Evolutionary conservation across 768 basidiomycete species (phyloP).

Genomic region (Mycena haematopus): DNA sequence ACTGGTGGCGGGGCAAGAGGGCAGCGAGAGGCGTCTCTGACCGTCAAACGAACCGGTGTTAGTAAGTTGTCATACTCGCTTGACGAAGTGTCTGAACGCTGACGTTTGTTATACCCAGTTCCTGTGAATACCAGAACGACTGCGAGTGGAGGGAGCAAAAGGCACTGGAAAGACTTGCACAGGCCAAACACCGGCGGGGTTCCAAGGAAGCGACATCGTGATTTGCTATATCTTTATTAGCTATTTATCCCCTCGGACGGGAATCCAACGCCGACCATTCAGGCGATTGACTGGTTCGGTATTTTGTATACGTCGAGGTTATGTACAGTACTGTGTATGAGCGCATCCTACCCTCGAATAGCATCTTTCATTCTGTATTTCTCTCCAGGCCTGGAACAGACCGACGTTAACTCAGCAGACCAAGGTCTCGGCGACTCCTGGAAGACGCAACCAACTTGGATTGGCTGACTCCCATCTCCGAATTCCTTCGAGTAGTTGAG

Average conservation of each 20-base stretch:
- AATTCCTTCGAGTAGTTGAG: too few species aligned
- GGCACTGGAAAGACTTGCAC: constrained; percentile 53
- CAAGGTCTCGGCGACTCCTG: too few species aligned
- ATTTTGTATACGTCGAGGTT: too few species aligned
- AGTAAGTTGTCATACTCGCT: constrained; percentile 49
- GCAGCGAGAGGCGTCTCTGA: constrained; percentile 73
- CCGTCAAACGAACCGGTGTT: constrained; percentile 66
- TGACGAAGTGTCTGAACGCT: background rate
- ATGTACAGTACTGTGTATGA: too few species aligned
- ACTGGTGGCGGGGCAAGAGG: constrained; percentile 81
- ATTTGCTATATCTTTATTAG: background rate
- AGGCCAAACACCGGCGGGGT: constrained; percentile 28
- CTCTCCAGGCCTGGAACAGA: too few species aligned
- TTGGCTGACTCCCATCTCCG: too few species aligned
- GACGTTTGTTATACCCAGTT: constrained; percentile 41
- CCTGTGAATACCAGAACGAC: constrained; percentile 74
- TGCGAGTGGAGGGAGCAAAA: constrained; percentile 84
- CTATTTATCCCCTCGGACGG: constrained; percentile 2
- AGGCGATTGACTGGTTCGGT: too few species aligned
- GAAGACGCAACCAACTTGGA: too few species aligned
- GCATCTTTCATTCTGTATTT: too few species aligned
- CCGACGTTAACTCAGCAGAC: too few species aligned
- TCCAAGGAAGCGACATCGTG: background rate
- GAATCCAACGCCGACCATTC: too few species aligned
- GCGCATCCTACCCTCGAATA: too few species aligned